Evolutionary conservation across 805 yeast species (phyloP), one percentile per base, ranked within the genome.

Genomic region (Candida anglica): DNA sequence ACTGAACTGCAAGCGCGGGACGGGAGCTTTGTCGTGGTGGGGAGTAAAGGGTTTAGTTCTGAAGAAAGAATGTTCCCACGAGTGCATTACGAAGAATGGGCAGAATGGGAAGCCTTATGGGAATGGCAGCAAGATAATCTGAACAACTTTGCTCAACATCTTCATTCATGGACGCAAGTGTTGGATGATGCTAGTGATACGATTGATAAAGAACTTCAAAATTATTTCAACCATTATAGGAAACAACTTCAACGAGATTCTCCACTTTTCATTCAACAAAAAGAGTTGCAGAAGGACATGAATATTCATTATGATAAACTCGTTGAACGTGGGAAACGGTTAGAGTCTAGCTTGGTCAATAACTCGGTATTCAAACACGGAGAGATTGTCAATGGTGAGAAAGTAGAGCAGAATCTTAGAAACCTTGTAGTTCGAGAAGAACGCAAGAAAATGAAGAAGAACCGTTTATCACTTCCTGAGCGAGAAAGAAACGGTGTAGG

Each of bases 71-170:
- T 66, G 48, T 52, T 40, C 32, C 61, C 71, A 2, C 34, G 48
- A 16, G 9, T 28, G 9, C 46, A 60, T 38, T 52, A 66, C 39
- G 50, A 52, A 27, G 30, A 46, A 15, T 40, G 52, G 28, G 59
- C 53, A 6, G 36, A 32, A 9, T 43, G 43, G 10, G 71, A 66
- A 42, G 69, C 63, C 0, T 23, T 41, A 3, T 66, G 68, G 69
- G 71, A 66, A 40, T 44, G 34, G n/a, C n/a, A n/a, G n/a, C n/a
- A n/a, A n/a, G n/a, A n/a, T n/a, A n/a, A n/a, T n/a, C n/a, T n/a
- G n/a, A n/a, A n/a, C n/a, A n/a, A n/a, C n/a, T n/a, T n/a, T n/a
- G n/a, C n/a, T n/a, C n/a, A n/a, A n/a, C n/a, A n/a, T n/a, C n/a
- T n/a, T n/a, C 23, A 21, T 21, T 21, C 23, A 11, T 46, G 50